These are phyloP conservation scores for Gastrolobium bilobum DNA, from an alignment of 306 rosid genomes.

Conservation along the genomic window DNA sequence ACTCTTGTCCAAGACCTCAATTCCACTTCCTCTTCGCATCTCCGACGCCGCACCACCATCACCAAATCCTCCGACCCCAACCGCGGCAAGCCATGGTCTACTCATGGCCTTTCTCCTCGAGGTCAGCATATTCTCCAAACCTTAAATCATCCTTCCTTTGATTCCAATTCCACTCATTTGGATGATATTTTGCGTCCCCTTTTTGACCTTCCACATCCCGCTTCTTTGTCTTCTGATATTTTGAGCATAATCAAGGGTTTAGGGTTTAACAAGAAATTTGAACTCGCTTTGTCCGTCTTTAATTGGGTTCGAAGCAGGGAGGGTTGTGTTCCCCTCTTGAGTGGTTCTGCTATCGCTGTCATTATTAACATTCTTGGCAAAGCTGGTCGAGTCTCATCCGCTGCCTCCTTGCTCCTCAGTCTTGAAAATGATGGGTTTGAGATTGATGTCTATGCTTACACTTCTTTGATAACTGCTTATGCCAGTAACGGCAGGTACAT, in stretches of 20 bases:
- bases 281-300: slow-evolving; percentile 71
- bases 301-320: slow-evolving; percentile 61
- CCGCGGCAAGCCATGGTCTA: slow-evolving; percentile 85
- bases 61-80: slow-evolving; percentile 75
- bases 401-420: slow-evolving; percentile 61
- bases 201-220: slow-evolving; percentile 38
- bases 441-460: slow-evolving; percentile 84
- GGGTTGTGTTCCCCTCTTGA: slow-evolving; percentile 52
- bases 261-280: slow-evolving; percentile 64
- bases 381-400: slow-evolving; percentile 68
- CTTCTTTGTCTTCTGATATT: slow-evolving; percentile 59
- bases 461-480: slow-evolving; percentile 81
- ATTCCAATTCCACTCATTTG: slow-evolving; percentile 38
- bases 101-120: slow-evolving; percentile 63
- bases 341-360: slow-evolving; percentile 68
- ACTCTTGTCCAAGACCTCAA: slow-evolving; percentile 58
- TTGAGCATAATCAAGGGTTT: slow-evolving; percentile 73
- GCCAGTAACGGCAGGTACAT: slow-evolving; percentile 73
- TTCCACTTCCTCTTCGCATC: slow-evolving; percentile 32
- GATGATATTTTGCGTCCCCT: slow-evolving; percentile 50
- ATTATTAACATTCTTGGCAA: slow-evolving; percentile 77
- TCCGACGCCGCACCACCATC: slow-evolving; percentile 57
- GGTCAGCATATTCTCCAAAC: slow-evolving; percentile 67
- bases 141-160: slow-evolving; percentile 57
- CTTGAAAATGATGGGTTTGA: slow-evolving; percentile 66